Evolutionary conservation across 1,139 yeast species (phyloP).

Genomic region (Pichia sp.): DNA sequence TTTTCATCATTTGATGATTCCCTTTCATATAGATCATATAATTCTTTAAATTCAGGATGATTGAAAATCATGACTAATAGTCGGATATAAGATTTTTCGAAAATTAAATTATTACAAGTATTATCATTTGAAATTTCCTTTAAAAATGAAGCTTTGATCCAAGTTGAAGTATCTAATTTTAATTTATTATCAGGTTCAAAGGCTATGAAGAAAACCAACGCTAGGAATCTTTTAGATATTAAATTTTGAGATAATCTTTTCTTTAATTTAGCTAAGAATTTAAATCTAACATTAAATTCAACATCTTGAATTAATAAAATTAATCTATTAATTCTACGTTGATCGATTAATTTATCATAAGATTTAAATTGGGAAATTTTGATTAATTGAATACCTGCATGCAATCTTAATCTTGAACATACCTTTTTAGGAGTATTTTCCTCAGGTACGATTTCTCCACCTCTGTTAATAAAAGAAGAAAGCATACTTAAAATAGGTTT

Average conservation of each 20-base stretch:
- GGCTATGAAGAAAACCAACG: constrained; percentile 66
- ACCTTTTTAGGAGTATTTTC: constrained; percentile 54
- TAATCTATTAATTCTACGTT: constrained; percentile 46
- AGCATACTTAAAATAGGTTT: constrained; percentile 64
- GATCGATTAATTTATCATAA: constrained; percentile 48
- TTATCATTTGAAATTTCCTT: constrained; percentile 29
- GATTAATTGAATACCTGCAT: constrained; percentile 61
- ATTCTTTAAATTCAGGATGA: constrained; percentile 58
- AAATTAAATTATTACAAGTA: constrained; percentile 35
- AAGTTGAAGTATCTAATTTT: constrained; percentile 50
- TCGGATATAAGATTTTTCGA: constrained; percentile 63
- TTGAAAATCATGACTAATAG: constrained; percentile 69
- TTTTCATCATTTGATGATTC: constrained; percentile 7
- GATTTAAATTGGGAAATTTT: constrained; percentile 55
- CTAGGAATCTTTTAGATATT: constrained; percentile 60
- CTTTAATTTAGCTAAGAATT: constrained; percentile 48
- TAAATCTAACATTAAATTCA: constrained; percentile 47
- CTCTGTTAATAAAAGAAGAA: constrained; percentile 60
- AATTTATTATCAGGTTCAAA: constrained; percentile 59
- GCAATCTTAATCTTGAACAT: constrained; percentile 57
- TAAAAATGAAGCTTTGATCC: constrained; percentile 61
- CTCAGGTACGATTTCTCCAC: constrained; percentile 70
- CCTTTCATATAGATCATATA: constrained; percentile 25
- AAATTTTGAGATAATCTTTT: constrained; percentile 44
- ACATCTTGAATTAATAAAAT: constrained; percentile 65